Base-by-base conservation (phyloP, 164 flowering plant species). In the Piper longum region DNA sequence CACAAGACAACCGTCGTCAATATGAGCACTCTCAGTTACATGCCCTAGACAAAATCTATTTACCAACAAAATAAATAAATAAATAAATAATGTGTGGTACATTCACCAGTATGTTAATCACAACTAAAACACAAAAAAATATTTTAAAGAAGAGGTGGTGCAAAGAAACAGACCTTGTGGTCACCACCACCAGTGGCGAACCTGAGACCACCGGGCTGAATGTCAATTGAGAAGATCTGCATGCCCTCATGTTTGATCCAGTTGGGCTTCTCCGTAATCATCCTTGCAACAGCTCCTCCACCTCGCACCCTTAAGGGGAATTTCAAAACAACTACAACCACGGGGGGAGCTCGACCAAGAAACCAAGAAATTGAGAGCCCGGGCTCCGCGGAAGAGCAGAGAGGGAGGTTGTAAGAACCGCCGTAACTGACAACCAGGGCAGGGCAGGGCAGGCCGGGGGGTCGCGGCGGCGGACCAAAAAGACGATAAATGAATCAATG, bases 181-280 rank as follows among this genome's bases (percentile, higher is more conserved):
- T 93, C 98, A 65, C 98, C 98, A 52, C 98, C 98, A 42, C 97
- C 97, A 71, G 98, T 89, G 17, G 97, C 97, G 75, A 93, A 85
- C 81, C 98, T 77, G 60, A 79, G 83, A 0, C 88, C 92, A 71
- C 96, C 96, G 45, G 98, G 97, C 70, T 91, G 96, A 70, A 90
- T 80, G 77, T 90, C 95, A 75, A 88, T 76, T 64, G 95, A 86
- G 82, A 90, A 90, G 62, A 90, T 86, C 74, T 88, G 97, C 89
- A 87, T 72, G 12, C 93, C 87, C 69, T 87, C 96, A 78, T 90
- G 97, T 72, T 79, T 81, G 69, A 88, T 68, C 97, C 96, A 88
- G 68, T 70, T 70, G 39, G 96, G 97, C 61, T 88, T 91, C 78
- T 90, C 97, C 5, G 71, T 60, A 11, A 69, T 69, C 71, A 69